Evolutionary conservation across 345 rosid genomes (phyloP).

Genomic region (Diplotaxis tenuifolia): DNA sequence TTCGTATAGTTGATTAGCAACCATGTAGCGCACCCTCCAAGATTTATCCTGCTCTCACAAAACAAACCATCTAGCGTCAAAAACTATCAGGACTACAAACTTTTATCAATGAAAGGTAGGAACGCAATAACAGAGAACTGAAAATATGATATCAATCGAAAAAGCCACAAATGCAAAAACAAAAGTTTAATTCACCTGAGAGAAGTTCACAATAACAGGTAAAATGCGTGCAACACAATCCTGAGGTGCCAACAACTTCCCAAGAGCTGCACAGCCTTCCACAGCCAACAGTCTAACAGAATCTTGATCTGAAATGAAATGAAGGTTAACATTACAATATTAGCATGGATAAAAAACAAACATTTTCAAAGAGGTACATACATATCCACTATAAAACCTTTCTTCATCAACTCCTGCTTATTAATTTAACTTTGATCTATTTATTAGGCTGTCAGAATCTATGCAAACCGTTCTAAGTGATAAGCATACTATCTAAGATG

Average conservation of each 20-base stretch:
- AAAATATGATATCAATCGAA: not conserved
- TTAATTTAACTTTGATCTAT: conserved; percentile 7
- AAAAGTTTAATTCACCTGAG: conserved; percentile 52
- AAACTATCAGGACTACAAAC: not conserved
- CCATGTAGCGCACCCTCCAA: conserved; percentile 99
- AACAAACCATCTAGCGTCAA: not conserved
- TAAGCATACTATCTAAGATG: not conserved
- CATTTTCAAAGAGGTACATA: not conserved
- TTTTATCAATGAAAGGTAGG: not conserved
- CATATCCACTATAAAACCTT: not conserved
- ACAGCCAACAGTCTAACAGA: conserved; percentile 75
- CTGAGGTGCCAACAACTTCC: conserved; percentile 71
- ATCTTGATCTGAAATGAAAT: conserved; percentile 62
- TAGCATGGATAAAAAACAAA: not conserved
- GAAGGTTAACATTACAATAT: not conserved
- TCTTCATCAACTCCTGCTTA: not conserved
- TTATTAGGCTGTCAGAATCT: not conserved
- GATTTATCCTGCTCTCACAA: conserved; percentile 71
- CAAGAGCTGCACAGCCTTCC: conserved; percentile 77
- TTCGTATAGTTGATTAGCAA: conserved; percentile 94
- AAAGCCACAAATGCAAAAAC: not conserved
- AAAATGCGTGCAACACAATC: conserved; percentile 75
- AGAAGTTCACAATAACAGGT: conserved; percentile 69
- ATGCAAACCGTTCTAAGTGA: conserved; percentile 3
- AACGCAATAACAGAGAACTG: not conserved